Percentiles rank a stretch among this genome's conserved stretches.
Conservation (phyloP, 805 yeast genomes). For the Ogataea ganodermae region DNA sequence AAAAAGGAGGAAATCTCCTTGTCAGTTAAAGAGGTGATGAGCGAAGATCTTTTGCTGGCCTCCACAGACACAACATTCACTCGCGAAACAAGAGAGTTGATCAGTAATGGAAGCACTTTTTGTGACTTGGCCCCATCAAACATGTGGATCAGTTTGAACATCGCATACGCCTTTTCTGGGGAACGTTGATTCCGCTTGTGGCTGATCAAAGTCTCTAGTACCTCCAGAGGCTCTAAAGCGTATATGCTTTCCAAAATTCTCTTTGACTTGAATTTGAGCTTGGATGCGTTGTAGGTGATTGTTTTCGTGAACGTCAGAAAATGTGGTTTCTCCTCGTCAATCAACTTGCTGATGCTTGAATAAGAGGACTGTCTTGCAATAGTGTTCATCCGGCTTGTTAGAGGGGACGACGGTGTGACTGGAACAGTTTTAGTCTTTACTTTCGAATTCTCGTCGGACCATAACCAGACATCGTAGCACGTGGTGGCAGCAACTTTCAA, state of each 20-base stretch:
- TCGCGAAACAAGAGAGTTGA: conserved; percentile 55
- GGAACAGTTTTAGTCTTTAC: conserved; percentile 13
- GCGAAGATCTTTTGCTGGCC: conserved; percentile 42
- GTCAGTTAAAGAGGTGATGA: conserved; percentile 49
- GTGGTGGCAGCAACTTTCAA: conserved; percentile 59
- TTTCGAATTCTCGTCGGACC: conserved; percentile 52
- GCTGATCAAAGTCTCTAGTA: conserved; percentile 63
- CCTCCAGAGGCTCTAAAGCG: conserved; percentile 69
- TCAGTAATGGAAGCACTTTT: conserved; percentile 65
- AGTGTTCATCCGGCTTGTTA: conserved; percentile 21
- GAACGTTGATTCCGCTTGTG: conserved; percentile 29
- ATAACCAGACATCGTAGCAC: conserved; percentile 67
- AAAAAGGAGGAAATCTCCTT: conserved; percentile 53
- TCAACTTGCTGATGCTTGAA: conserved; percentile 5
- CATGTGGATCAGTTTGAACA: conserved; percentile 68
- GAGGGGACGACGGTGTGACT: conserved; percentile 16
- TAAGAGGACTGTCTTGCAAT: conserved; percentile 8
- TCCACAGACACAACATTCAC: conserved; percentile 37
- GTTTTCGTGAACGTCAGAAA: conserved; percentile 36
- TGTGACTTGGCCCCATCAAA: conserved; percentile 84
- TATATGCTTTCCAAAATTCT: conserved; percentile 64
- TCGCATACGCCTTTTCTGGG: conserved; percentile 29
- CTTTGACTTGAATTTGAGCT: conserved; percentile 69
- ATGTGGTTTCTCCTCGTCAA: conserved; percentile 22
- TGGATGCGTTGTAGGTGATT: conserved; percentile 49